Base-by-base conservation (phyloP, 805 yeast genomes). In the Yarrowia deformans region DNA sequence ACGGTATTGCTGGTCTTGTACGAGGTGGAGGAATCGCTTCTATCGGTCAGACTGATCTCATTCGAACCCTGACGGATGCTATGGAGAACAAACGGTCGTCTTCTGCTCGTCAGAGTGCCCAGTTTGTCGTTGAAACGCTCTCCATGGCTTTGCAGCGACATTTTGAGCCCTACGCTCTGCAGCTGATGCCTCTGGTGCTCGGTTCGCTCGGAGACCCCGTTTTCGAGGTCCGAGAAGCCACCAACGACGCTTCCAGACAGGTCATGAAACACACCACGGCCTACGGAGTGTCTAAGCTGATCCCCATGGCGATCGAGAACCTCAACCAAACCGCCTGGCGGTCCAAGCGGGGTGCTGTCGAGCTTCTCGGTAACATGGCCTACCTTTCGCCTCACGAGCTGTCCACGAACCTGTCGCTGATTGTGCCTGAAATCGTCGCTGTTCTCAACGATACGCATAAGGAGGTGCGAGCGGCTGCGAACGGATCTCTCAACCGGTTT, bases 391-490 rank as follows among this genome's bases (percentile, higher is more conserved):
- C 99, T 3, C 84, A 95, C 2, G 99, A 95, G 77, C 83, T 95
- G 73, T 92, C 98, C 1, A 85, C 93, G 0, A 92, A 97, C 0
- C 82, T 95, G 73, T 90, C 97, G 0, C 87, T 88, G 0, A 94
- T 95, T 80, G 91, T 95, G 71, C 99, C 99, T 1, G 97, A 94
- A 76, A 93, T 95, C 79, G 99, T 94, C 69, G 93, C 95, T 72
- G 97, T 93, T 34, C 82, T 95, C 76, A 93, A 90, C 75, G 99
- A 95, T 75, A 87, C 98, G 0, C 99, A 95, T 79, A 94, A 94
- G 76, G 99, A 95, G 76, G 99, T 95, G 23, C 85, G 99, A 71
- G 91, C 90, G 73, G 96, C 99, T 1, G 99, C 98, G 1, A 97
- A 91, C 76, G 87, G 85, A 73, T 85, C 97, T 1, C 83, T 95